Percentiles rank a stretch among this genome's conserved stretches.
Conservation (phyloP, 768 basidiomycete genomes). For the Hericium alpestre region DNA sequence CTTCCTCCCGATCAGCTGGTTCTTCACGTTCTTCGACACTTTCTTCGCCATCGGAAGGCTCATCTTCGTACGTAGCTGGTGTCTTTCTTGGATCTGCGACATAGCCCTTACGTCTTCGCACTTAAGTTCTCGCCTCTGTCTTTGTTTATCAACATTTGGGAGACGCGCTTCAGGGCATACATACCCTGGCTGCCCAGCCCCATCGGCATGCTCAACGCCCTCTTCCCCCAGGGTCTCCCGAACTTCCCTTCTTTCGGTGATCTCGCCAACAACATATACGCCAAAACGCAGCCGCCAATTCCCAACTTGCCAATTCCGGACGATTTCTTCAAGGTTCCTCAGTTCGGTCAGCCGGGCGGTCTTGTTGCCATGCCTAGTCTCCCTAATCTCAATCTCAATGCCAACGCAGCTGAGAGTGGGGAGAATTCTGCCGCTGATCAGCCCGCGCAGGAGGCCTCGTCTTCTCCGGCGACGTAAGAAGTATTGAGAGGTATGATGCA, state of each 20-base stretch:
- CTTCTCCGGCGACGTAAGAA: no score
- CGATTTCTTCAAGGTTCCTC: background rate
- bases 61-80: constrained; percentile 1
- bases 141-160: constrained; percentile 7
- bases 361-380: no score
- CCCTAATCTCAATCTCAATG: no score
- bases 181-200: constrained; percentile 11
- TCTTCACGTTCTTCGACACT: constrained; percentile 1
- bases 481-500: no score
- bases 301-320: background rate
- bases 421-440: no score
- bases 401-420: no score
- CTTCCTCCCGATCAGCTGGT: constrained; percentile 10
- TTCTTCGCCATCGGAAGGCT: background rate
- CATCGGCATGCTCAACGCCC: background rate
- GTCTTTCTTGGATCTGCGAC: background rate
- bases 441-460: no score
- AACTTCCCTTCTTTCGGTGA: background rate
- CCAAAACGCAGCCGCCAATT: background rate
- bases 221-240: constrained; percentile 7
- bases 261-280: background rate
- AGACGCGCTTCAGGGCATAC: background rate
- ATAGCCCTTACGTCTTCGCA: background rate
- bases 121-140: constrained; percentile 7
- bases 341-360: no score